Base-by-base conservation (phyloP, 2,329 filamentous ascomycete species). In the Colletotrichum cuscutae region DNA sequence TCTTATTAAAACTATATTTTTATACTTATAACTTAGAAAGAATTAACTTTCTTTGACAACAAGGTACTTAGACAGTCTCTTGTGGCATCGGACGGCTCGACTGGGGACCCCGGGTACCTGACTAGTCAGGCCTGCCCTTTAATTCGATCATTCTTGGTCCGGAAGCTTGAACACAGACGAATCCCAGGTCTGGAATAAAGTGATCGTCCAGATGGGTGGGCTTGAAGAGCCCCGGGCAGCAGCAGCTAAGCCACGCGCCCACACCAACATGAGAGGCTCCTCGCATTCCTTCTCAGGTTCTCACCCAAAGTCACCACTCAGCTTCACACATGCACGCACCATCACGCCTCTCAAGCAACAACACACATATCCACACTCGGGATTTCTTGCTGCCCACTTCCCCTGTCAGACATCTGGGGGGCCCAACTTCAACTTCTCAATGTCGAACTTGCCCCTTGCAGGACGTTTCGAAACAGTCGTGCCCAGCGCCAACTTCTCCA, bases 401-500 rank as follows among this genome's bases (percentile, higher is more conserved):
- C 42, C 26, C 54, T 46, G 57, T 15, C n/a, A 11, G 22, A 24
- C 53, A 46, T 32, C 53, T 42, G 52, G 52, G 46, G 28, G 61
- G 42, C 15, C n/a, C 42, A 49, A 49, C 9, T 56, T 12, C 59
- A 61, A 58, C 65, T 35, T 59, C 46, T 70, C 60, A 59, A 65
- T 69, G 54, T 72, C 59, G 59, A 42, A 49, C 46, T 13, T 13
- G 30, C 60, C 56, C 66, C 66, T 57, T 65, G 70, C 54, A 70
- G 30, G 13, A 28, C 61, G 70, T 72, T 72, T 72, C 70, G 70
- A 72, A 72, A 72, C 70, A 65, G 54, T 13, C 54, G 15, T 54
- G 24, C 6, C 35, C 22, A 63, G 42, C 11, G 46, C 19, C 30
- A 61, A 46, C 56, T 46, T 53, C 22, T 15, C 42, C 30, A n/a